Conservation (phyloP, 495 filamentous ascomycete species). For the Hypoxylon fuscum region DNA sequence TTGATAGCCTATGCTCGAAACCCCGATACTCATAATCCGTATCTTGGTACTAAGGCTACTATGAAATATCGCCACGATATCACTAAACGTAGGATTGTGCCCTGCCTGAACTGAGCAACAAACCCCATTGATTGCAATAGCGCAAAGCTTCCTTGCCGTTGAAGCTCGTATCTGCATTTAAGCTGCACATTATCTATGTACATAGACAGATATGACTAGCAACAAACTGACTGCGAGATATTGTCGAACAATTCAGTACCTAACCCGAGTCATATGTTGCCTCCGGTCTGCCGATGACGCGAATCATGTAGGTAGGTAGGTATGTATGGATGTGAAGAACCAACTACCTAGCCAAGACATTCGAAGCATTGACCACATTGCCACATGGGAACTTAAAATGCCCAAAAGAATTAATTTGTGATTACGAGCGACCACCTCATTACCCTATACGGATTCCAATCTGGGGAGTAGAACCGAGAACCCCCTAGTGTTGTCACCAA, state of each 20-base stretch:
- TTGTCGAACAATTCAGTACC: conserved; percentile 12
- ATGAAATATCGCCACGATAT: conserved; percentile 8
- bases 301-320: conserved; percentile 25
- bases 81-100: not conserved
- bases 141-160: not conserved
- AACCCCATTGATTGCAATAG: conserved; percentile 4
- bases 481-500: conserved; percentile 22
- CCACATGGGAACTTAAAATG: conserved; percentile 5
- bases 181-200: conserved; percentile 4
- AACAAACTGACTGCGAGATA: conserved; percentile 8
- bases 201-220: conserved; percentile 7
- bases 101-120: not conserved
- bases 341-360: conserved; percentile 20
- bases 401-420: conserved; percentile 32
- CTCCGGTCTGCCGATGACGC: conserved; percentile 14
- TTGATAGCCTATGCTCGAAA: conserved; percentile 9
- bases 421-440: conserved; percentile 35
- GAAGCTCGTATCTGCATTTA: conserved; percentile 30
- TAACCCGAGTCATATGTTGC: conserved; percentile 14
- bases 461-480: conserved; percentile 40
- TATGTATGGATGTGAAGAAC: conserved; percentile 6
- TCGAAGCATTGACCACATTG: conserved; percentile 25
- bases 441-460: conserved; percentile 35
- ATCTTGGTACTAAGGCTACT: not conserved
- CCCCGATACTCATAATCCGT: not conserved